phyloP scores from a whole-genome alignment of 1,284 basidiomycete genomes.

The Anthracocystis panici-leucophaei region DNA sequence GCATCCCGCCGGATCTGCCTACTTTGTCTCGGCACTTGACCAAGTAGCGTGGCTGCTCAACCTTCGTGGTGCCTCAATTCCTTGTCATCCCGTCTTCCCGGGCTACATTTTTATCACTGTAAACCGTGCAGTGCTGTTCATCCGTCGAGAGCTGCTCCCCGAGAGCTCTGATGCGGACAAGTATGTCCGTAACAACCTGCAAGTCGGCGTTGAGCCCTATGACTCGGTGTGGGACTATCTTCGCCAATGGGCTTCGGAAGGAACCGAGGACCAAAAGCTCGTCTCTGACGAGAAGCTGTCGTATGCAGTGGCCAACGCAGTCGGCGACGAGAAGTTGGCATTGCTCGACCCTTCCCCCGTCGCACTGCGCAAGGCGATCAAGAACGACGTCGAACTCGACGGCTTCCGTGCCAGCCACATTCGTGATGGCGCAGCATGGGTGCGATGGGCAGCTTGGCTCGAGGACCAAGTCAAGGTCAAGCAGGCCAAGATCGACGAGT shows the following conservation, averaged over 20 bases:
- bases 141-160: constrained; percentile 45
- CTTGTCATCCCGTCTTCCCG: constrained; percentile 64
- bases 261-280: constrained; percentile 33
- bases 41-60: constrained; percentile 67
- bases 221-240: constrained; percentile 52
- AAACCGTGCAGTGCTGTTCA: constrained; percentile 50
- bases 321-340: constrained; percentile 44
- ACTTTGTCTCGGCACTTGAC: constrained; percentile 61
- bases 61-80: constrained; percentile 63
- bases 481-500: constrained; percentile 50
- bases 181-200: constrained; percentile 44
- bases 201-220: constrained; percentile 44
- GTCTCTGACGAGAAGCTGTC: constrained; percentile 57
- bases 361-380: constrained; percentile 61
- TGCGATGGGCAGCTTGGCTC: constrained; percentile 67
- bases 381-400: constrained; percentile 62
- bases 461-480: constrained; percentile 57
- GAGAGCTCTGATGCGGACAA: constrained; percentile 27
- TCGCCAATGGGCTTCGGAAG: constrained; percentile 33
- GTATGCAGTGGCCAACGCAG: constrained; percentile 58
- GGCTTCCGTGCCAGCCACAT: constrained; percentile 61
- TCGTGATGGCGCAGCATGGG: constrained; percentile 67
- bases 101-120: constrained; percentile 56
- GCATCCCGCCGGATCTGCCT: constrained; percentile 43
- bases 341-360: constrained; percentile 47